Conservation (phyloP, 2,329 filamentous ascomycete species). For the Colletotrichum musicola region DNA sequence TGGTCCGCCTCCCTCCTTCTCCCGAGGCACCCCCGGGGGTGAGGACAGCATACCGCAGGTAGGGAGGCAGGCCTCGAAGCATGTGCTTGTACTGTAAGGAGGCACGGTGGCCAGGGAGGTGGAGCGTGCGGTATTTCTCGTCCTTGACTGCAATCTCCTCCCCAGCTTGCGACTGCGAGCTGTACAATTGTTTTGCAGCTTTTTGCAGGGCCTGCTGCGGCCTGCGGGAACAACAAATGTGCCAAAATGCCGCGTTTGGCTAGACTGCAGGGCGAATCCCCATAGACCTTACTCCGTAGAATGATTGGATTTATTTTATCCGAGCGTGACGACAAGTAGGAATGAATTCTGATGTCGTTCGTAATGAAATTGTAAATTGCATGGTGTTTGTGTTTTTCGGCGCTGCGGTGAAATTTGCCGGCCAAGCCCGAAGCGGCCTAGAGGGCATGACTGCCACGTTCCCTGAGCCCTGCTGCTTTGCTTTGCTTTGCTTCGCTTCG, state of each 20-base stretch:
- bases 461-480: background rate
- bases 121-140: constrained; percentile 38
- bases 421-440: constrained; percentile 14
- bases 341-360: constrained; percentile 5
- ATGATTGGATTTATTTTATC: constrained; percentile 1
- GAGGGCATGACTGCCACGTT: constrained; percentile 15
- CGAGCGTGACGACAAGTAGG: constrained; percentile 13
- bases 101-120: constrained; percentile 25
- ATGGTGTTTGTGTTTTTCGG: background rate
- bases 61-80: background rate
- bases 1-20: constrained; percentile 15
- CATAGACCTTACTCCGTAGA: background rate
- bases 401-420: constrained; percentile 1
- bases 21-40: constrained; percentile 5
- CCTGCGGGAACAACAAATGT: constrained; percentile 20
- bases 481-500: too few relatives aligned
- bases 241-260: constrained; percentile 35
- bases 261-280: constrained; percentile 2
- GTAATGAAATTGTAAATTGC: constrained; percentile 16
- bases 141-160: constrained; percentile 29
- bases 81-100: constrained; percentile 17
- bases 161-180: constrained; percentile 2
- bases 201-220: constrained; percentile 25
- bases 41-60: constrained; percentile 3
- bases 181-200: constrained; percentile 24